Percentiles rank a stretch among this genome's conserved stretches.
Conservation (phyloP, 306 rosid species). For the Vigna trinervia region DNA sequence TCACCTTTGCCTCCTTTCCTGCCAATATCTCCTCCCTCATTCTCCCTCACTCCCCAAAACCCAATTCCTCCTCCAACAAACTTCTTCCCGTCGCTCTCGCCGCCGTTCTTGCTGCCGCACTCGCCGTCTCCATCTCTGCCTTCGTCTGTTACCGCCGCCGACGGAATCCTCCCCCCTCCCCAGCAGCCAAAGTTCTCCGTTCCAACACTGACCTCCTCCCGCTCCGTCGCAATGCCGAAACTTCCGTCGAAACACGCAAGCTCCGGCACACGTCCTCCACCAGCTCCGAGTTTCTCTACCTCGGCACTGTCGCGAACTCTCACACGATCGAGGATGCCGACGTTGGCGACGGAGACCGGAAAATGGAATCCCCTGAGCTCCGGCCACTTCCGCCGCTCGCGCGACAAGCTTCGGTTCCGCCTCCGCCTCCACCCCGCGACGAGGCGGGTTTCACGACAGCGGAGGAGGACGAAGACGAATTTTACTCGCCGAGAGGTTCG, state of each 20-base stretch:
- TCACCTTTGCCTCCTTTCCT: conserved; percentile 80
- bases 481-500: conserved; percentile 90
- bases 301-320: conserved; percentile 79
- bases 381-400: conserved; percentile 67
- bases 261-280: conserved; percentile 58
- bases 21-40: conserved; percentile 88
- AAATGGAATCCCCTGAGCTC: conserved; percentile 71
- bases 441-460: conserved; percentile 32
- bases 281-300: conserved; percentile 82
- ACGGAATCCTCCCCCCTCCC: conserved; percentile 42
- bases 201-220: conserved; percentile 59
- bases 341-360: conserved; percentile 13
- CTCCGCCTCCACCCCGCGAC: neutral
- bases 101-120: conserved; percentile 51
- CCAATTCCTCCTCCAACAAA: conserved; percentile 54
- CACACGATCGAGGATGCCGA: conserved; percentile 55
- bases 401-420: conserved; percentile 32
- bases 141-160: conserved; percentile 61
- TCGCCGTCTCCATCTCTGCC: conserved; percentile 45
- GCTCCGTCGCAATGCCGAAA: conserved; percentile 52
- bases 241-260: conserved; percentile 40
- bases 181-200: conserved; percentile 60
- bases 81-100: conserved; percentile 59
- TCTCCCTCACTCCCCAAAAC: conserved; percentile 61
- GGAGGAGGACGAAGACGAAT: conserved; percentile 61